These are phyloP conservation scores for Dendrothele bispora DNA, from an alignment of 768 basidiomycete genomes.

Conservation along the genomic window DNA sequence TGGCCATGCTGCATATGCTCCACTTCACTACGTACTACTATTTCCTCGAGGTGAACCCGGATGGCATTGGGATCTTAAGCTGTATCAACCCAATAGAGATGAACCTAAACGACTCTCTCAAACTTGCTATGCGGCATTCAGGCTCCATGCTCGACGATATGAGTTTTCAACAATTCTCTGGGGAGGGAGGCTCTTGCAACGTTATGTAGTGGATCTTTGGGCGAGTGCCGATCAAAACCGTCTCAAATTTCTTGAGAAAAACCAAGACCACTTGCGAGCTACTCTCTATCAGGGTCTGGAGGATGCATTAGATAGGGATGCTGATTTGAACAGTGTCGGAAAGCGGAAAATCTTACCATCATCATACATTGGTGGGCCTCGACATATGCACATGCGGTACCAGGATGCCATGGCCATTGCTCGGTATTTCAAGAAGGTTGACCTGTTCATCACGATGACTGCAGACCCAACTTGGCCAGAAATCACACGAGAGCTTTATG, in stretches of 20 bases:
- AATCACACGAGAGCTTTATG: slow-evolving; percentile 28
- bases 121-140: slow-evolving; percentile 28
- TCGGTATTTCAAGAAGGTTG: slow-evolving; percentile 31
- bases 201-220: slow-evolving; percentile 42
- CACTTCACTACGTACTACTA: slow-evolving; percentile 28
- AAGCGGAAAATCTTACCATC: slow-evolving; percentile 33
- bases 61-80: slow-evolving; percentile 30
- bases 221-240: slow-evolving; percentile 34
- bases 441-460: slow-evolving; percentile 39
- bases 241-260: slow-evolving; percentile 26
- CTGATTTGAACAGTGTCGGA: slow-evolving; percentile 29
- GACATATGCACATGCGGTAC: slow-evolving; percentile 38
- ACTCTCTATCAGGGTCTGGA: slow-evolving; percentile 30
- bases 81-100: neutral
- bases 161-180: slow-evolving; percentile 29
- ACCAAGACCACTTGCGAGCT: slow-evolving; percentile 33
- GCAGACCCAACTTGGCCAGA: slow-evolving; percentile 9
- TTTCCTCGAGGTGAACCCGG: slow-evolving; percentile 34
- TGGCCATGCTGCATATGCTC: slow-evolving; percentile 29
- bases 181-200: slow-evolving; percentile 41
- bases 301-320: slow-evolving; percentile 22
- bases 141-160: slow-evolving; percentile 23
- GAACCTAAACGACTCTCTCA: slow-evolving; percentile 16
- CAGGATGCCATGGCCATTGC: slow-evolving; percentile 48
- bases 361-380: slow-evolving; percentile 29